Conservation (phyloP, 441 rosid species). For the Geranium incanum region DNA sequence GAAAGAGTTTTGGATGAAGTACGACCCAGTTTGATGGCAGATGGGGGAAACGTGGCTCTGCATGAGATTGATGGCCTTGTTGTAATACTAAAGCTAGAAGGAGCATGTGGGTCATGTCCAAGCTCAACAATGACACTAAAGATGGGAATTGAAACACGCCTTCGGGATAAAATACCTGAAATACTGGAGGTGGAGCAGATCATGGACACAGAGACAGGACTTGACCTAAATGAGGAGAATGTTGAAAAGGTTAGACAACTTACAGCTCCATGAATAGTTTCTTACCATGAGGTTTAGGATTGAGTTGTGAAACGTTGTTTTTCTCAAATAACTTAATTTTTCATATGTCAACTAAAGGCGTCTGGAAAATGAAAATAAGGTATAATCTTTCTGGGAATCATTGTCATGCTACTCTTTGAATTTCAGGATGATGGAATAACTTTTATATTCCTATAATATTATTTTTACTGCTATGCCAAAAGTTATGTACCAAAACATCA, state of each 20-base stretch:
- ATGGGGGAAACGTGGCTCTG: conserved; percentile 67
- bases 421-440: too few species aligned
- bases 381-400: not conserved
- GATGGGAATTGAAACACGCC: conserved; percentile 67
- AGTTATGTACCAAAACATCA: too few species aligned
- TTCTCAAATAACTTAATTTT: too few species aligned
- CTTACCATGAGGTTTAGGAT: not conserved
- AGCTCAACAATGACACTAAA: conserved; percentile 68
- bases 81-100: conserved; percentile 59
- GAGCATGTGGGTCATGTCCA: conserved; percentile 76
- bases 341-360: too few species aligned
- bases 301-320: not conserved
- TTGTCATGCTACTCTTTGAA: too few species aligned
- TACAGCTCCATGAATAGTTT: not conserved
- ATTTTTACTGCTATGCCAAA: too few species aligned
- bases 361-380: not conserved
- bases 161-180: conserved; percentile 62
- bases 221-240: conserved; percentile 51
- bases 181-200: conserved; percentile 62
- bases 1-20: conserved; percentile 62
- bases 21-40: conserved; percentile 61
- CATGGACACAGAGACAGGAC: conserved; percentile 51
- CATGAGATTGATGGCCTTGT: conserved; percentile 70
- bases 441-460: too few species aligned
- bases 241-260: conserved; percentile 42